Conservation (phyloP, 805 yeast genomes). For the Teunomyces gatunensis region DNA sequence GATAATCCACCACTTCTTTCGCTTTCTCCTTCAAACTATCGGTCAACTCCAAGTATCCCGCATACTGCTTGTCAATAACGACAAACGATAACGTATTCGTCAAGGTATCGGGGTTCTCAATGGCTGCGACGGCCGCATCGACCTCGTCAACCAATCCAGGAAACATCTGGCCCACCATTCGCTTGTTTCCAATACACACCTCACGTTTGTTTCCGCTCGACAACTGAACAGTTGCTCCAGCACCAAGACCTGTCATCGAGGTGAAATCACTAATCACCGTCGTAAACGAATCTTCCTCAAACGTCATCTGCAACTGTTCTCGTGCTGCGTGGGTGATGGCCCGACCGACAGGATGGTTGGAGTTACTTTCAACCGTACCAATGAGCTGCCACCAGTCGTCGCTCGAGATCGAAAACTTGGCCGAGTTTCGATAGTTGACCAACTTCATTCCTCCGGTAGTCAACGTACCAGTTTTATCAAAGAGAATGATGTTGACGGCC, state of each 20-base stretch:
- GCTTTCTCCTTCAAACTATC: constrained; percentile 74
- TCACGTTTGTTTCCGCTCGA: constrained; percentile 16
- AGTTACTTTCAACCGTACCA: constrained; percentile 59
- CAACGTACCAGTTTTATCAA: constrained; percentile 95
- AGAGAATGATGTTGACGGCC: constrained; percentile 62
- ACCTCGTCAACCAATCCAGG: constrained; percentile 13
- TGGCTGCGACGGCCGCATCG: constrained; percentile 1
- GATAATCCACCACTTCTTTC: constrained; percentile 51
- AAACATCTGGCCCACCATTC: constrained; percentile 31
- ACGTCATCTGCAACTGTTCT: constrained; percentile 21
- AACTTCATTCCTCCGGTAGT: constrained; percentile 78
- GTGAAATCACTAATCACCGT: constrained; percentile 33
- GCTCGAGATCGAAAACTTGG: constrained; percentile 15
- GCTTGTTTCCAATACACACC: constrained; percentile 54
- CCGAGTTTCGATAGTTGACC: constrained; percentile 17
- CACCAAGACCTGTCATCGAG: constrained; percentile 46
- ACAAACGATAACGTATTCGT: constrained; percentile 53
- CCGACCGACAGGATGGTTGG: constrained; percentile 87
- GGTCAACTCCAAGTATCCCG: constrained; percentile 64
- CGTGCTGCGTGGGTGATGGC: constrained; percentile 53
- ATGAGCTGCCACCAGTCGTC: constrained; percentile 50
- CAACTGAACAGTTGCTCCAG: constrained; percentile 38
- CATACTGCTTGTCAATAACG: constrained; percentile 52
- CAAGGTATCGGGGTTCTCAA: constrained; percentile 15
- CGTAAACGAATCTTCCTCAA: constrained; percentile 32